Base-by-base conservation (phyloP, 345 rosid species). In the Pugionium cornutum region DNA sequence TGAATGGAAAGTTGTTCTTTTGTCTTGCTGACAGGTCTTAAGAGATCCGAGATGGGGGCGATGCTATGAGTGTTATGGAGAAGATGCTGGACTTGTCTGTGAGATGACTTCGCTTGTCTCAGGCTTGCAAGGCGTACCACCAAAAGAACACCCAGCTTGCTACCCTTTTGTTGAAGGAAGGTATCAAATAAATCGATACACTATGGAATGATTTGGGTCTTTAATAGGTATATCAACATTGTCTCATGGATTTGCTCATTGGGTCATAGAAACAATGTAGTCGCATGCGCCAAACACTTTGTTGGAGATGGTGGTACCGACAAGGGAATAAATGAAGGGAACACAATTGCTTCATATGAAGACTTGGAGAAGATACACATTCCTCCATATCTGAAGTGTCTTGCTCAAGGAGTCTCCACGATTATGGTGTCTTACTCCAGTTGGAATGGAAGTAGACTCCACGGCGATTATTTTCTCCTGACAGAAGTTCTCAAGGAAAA, bases 251-350 rank as follows among this genome's bases (percentile, higher is more conserved):
- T 34, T 26, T 63, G 6, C 40, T 70, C 5, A 34, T 33, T 58
- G 29, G 11, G 28, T 53, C 4, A 37, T 47, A 92, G 97, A 54
- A 77, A 84, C 66, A 86, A 87, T 32, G 84, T 92, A 0, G 78
- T 87, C 53, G 97, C 98, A 4, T 92, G 97, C 46, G 97, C 94
- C 40, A 89, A 92, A 73, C 98, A 92, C 80, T 92, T 92, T 79
- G 98, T 87, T 62, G 98, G 97, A 78, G 97, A 92, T 77, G 97
- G 97, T 50, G 97, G 98, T 47, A 92, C 98, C 0, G 80, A 86
- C 33, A 69, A 63, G 52, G 98, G 96, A 29, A 36, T 72, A 64
- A 92, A 92, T 62, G 96, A 89, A 79, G 98, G 97, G 69, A 81
- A 89, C 77, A 84, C 96, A 28, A 35, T 80, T 27, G 65, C 60